Evolutionary conservation across 2,329 filamentous ascomycete genomes (phyloP).

Genomic region (Whalleya microplaca): DNA sequence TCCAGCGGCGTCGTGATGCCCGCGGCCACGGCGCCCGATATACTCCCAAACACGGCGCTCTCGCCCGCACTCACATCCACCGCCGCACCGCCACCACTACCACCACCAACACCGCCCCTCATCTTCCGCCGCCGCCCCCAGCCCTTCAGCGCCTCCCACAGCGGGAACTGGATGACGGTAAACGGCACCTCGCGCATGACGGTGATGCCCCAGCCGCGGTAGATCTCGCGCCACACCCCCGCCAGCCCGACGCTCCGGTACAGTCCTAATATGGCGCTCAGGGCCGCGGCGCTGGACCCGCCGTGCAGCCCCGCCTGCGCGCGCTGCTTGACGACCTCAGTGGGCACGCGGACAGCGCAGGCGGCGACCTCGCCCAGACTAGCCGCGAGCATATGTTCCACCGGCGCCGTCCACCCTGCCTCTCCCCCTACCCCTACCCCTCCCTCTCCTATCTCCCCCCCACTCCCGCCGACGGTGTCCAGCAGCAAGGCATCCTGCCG

Average conservation of each 20-base stretch:
- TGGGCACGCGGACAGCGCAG: conserved; percentile 89
- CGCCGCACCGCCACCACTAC: conserved; percentile 22
- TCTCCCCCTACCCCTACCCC: too few relatives aligned
- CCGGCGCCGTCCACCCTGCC: conserved; percentile 34
- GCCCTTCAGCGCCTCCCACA: conserved; percentile 92
- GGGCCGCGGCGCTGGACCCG: conserved; percentile 66
- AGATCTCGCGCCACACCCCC: conserved; percentile 80
- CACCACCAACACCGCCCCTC: conserved; percentile 18
- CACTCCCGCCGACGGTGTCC: conserved; percentile 26
- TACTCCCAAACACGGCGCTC: conserved; percentile 82
- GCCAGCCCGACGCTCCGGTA: conserved; percentile 47
- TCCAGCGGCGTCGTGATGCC: conserved; percentile 90
- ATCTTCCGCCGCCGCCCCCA: conserved; percentile 57
- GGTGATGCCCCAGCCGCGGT: conserved; percentile 90
- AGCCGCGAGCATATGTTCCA: conserved; percentile 82
- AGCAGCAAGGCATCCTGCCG: conserved; percentile 16
- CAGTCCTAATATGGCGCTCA: conserved; percentile 69
- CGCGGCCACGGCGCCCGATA: conserved; percentile 84
- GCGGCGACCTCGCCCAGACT: conserved; percentile 88
- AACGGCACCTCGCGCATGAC: conserved; percentile 96
- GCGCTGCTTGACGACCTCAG: conserved; percentile 95
- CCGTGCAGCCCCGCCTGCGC: conserved; percentile 87
- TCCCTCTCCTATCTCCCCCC: too few relatives aligned
- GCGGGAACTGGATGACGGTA: conserved; percentile 93
- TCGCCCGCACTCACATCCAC: conserved; percentile 69